Percentiles rank a stretch among this genome's conserved stretches.
phyloP scores from a whole-genome alignment of 495 filamentous ascomycete genomes.

The Tuber umbilicatum region DNA sequence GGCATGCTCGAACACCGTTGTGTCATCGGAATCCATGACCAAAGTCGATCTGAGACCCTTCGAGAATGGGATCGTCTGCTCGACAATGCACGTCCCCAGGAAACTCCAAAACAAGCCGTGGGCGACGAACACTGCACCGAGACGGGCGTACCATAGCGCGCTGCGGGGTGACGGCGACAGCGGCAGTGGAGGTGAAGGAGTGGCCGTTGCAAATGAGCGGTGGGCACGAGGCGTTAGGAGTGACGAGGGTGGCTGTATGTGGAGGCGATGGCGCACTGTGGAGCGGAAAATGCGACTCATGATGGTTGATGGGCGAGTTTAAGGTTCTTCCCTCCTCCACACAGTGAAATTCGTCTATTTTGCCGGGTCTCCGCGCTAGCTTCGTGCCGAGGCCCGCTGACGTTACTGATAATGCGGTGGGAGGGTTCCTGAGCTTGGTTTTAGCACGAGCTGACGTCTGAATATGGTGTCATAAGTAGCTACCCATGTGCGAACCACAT shows the following conservation, averaged over 20 bases:
- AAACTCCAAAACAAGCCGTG: slow-evolving; percentile 26
- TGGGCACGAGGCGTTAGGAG: neutral
- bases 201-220: neutral
- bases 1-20: slow-evolving; percentile 12
- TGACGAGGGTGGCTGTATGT: neutral
- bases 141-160: slow-evolving; percentile 11
- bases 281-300: neutral
- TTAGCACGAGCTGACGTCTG: too few species aligned
- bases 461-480: too few species aligned
- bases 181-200: slow-evolving; percentile 1
- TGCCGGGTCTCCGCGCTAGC: neutral
- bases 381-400: too few species aligned
- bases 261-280: neutral
- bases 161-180: neutral
- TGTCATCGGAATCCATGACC: slow-evolving; percentile 7
- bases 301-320: neutral
- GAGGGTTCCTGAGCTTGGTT: too few species aligned
- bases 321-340: neutral
- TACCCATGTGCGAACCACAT: too few species aligned
- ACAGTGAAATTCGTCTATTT: too few species aligned
- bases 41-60: slow-evolving; percentile 13
- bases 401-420: too few species aligned
- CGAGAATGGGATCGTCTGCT: slow-evolving; percentile 20
- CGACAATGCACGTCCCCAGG: slow-evolving; percentile 20
- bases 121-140: slow-evolving; percentile 13